Conservation (phyloP, 2,329 filamentous ascomycete genomes). For the Botrytis cinerea region DNA sequence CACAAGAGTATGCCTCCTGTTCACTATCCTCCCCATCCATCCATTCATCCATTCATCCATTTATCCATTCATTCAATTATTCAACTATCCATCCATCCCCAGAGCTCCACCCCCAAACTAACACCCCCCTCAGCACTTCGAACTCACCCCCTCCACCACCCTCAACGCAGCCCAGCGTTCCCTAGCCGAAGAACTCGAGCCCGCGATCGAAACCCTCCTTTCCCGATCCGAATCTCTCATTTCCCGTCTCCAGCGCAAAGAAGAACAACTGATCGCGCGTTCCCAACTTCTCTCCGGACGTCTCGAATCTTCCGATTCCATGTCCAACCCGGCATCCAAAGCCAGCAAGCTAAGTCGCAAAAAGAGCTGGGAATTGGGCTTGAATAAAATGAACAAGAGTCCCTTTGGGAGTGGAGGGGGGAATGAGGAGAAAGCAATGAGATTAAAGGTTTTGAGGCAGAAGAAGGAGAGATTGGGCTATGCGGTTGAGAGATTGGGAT, state of each 20-base stretch:
- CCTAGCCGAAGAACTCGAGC: conserved; percentile 68
- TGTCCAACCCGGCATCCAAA: conserved; percentile 35
- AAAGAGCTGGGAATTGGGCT: conserved; percentile 43
- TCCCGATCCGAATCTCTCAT: conserved; percentile 63
- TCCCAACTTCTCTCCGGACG: conserved; percentile 67
- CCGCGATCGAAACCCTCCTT: conserved; percentile 67
- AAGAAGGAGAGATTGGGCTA: conserved; percentile 73
- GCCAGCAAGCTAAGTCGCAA: conserved; percentile 34
- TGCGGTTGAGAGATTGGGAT: conserved; percentile 65
- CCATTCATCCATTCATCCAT: not conserved
- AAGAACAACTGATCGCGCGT: conserved; percentile 65
- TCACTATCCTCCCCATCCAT: not conserved
- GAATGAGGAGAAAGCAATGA: conserved; percentile 40
- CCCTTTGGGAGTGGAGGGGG: conserved; percentile 26
- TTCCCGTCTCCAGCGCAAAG: conserved; percentile 65
- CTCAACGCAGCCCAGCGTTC: conserved; percentile 64
- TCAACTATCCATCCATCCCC: no score
- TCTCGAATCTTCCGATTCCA: conserved; percentile 43
- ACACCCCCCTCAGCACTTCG: conserved; percentile 62
- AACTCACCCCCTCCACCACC: conserved; percentile 67
- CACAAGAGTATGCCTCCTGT: conserved; percentile 40
- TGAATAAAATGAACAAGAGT: not conserved
- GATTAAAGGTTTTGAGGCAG: conserved; percentile 62
- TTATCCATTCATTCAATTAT: no score
- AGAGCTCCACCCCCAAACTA: not conserved